Percentiles rank a stretch among this genome's conserved stretches.
Conservation (phyloP, 1,139 yeast species). For the Nakaseomyces delphensis region DNA sequence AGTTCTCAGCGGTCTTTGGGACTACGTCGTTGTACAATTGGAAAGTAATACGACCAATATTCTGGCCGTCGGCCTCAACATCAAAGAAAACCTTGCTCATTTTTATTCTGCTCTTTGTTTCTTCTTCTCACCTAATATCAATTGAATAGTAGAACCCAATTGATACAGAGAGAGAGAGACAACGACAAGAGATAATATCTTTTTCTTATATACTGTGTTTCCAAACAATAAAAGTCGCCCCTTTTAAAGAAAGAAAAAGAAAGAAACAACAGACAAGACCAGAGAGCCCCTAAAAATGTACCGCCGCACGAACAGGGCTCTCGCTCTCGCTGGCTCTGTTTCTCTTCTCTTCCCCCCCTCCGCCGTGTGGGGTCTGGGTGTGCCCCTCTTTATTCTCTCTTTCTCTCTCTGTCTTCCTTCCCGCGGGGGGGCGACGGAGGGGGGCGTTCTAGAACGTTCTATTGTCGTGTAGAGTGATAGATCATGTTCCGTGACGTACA, state of each 20-base stretch:
- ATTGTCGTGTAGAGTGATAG: background rate
- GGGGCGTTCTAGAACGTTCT: constrained; percentile 21
- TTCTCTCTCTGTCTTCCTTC: background rate
- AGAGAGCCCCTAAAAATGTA: too few species aligned
- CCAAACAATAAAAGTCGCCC: background rate
- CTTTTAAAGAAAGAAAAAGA: too few species aligned
- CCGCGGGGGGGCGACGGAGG: background rate
- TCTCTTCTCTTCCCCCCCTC: too few species aligned
- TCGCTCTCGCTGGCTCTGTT: too few species aligned
- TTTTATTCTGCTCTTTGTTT: constrained; percentile 7
- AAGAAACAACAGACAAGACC: too few species aligned
- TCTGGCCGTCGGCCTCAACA: constrained; percentile 32
- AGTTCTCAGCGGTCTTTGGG: constrained; percentile 97
- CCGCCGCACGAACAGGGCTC: too few species aligned
- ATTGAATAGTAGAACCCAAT: background rate
- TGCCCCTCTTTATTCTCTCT: background rate
- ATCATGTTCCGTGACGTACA: background rate
- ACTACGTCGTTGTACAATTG: constrained; percentile 86
- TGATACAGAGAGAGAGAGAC: too few species aligned
- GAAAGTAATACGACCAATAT: constrained; percentile 69
- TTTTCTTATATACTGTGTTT: background rate
- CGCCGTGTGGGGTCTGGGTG: background rate
- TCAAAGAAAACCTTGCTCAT: constrained; percentile 33
- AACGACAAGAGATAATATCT: background rate
- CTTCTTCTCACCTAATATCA: background rate